A percentile compares a stretch with the other conserved stretches of the same genome.
Conservation (phyloP, 164 flowering plant species). For the Magnolia officinalis region DNA sequence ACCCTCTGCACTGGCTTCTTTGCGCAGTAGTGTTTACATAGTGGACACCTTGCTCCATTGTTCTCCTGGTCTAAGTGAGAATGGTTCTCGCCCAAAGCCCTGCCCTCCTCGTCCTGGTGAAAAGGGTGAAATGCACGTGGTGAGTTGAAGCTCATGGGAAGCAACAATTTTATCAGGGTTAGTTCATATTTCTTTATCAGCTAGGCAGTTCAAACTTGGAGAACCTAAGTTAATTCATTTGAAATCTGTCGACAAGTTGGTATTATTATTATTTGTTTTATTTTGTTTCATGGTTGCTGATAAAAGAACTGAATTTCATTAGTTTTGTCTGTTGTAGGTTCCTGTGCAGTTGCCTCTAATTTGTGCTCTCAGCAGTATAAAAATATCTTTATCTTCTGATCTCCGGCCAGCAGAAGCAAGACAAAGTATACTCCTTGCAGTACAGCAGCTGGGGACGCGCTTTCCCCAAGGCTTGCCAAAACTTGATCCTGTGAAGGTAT, state of each 20-base stretch:
- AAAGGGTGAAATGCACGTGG: slow-evolving; percentile 99
- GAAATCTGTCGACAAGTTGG: not conserved
- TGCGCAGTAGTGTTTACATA: slow-evolving; percentile 71
- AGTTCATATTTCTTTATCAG: slow-evolving; percentile 21
- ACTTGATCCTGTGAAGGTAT: slow-evolving; percentile 90
- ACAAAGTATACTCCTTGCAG: slow-evolving; percentile 71
- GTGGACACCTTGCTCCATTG: slow-evolving; percentile 95
- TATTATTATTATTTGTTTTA: not conserved
- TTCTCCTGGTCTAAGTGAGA: slow-evolving; percentile 69
- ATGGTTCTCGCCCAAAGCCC: slow-evolving; percentile 85
- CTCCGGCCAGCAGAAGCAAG: slow-evolving; percentile 91
- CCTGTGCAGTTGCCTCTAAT: slow-evolving; percentile 89
- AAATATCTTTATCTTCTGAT: slow-evolving; percentile 78
- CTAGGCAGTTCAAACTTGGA: slow-evolving; percentile 12
- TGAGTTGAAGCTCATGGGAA: slow-evolving; percentile 45
- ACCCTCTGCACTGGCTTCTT: slow-evolving; percentile 41
- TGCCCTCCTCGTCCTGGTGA: slow-evolving; percentile 91
- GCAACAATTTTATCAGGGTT: slow-evolving; percentile 29
- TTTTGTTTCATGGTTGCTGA: not conserved
- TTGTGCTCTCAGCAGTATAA: slow-evolving; percentile 77
- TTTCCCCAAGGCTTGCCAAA: slow-evolving; percentile 92
- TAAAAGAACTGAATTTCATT: not conserved
- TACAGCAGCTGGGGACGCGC: slow-evolving; percentile 71
- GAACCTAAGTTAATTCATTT: not conserved
- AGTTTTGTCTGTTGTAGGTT: slow-evolving; percentile 42